Base-by-base conservation (phyloP, 768 basidiomycete genomes). In the Trametes sanguinea region DNA sequence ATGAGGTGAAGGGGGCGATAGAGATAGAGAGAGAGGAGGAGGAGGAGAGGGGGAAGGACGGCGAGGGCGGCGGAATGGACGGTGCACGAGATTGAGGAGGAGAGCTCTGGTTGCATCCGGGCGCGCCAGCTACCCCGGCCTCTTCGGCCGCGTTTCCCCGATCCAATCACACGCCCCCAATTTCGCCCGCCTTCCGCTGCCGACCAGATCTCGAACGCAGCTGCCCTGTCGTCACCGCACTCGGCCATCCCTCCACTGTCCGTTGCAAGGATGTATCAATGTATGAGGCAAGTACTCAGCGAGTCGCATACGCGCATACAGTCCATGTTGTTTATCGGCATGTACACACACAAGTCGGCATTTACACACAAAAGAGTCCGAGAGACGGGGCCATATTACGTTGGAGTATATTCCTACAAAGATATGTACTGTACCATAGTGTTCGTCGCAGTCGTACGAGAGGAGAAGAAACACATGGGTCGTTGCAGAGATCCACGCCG, bases 71-170 rank as follows among this genome's bases (percentile, higher is more conserved):
- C 39, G 39, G 45, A 46, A 46, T 42, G 45, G 56, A 51, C 60
- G 46, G 55, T 55, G 56, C 64, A 62, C 60, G 54, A 59, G 64
- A 62, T 58, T 58, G 64, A 57, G 51, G 46, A 48, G 54, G 37
- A 27, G 22, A 11, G 35, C 35, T 37, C 35, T 37, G 32, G 56
- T 35, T 54, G 54, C 50, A 14, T 51, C 63, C 63, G 55, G 44
- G 47, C 8, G 51, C 57, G 58, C 63, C 54, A 60, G 59, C 54
- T 60, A 54, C 54, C 63, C 54, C 63, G 63, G 63, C 33, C 39
- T 47, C 63, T 54, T 64, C 63, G 63, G 63, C 63, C 63, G 63
- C 63, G 50, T 64, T 60, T 44, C 63, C 46, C 63, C 63, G 63
- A 64, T 46, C 63, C 63, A 64, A 64, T 64, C 63, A 64, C 58